Evolutionary conservation across 179 eudicot species (phyloP).

Genomic region (Spinacia oleracea): DNA sequence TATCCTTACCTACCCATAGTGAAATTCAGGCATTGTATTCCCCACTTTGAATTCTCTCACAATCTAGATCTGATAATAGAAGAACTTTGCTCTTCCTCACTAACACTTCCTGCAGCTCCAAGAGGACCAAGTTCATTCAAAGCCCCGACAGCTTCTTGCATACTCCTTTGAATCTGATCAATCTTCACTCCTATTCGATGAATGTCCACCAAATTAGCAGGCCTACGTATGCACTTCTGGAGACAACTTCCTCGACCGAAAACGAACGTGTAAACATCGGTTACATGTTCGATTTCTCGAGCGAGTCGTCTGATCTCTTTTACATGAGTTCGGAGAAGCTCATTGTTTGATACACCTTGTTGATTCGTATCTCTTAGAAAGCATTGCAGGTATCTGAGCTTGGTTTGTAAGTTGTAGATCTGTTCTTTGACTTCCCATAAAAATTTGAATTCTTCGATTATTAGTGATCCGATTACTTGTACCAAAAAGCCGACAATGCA

Average conservation of each 20-base stretch:
- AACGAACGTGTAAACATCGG: neutral
- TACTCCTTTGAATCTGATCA: slow-evolving; percentile 16
- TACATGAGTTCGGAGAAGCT: slow-evolving; percentile 15
- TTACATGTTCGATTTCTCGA: slow-evolving; percentile 15
- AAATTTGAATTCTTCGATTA: slow-evolving; percentile 21
- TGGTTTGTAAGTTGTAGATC: slow-evolving; percentile 8
- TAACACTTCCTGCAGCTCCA: neutral
- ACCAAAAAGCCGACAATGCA: slow-evolving; percentile 2
- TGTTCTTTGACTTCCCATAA: slow-evolving; percentile 5
- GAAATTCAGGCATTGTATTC: neutral
- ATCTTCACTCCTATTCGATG: slow-evolving; percentile 9
- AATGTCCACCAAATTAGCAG: slow-evolving; percentile 4
- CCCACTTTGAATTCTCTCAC: neutral
- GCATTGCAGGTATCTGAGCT: slow-evolving; percentile 9
- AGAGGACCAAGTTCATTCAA: slow-evolving; percentile 20
- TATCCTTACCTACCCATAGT: neutral
- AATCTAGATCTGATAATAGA: slow-evolving; percentile 22
- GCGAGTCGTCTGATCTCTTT: slow-evolving; percentile 19
- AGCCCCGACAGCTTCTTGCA: neutral
- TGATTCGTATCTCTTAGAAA: neutral
- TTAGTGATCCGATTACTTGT: slow-evolving; percentile 16
- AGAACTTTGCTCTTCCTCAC: neutral
- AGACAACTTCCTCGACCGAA: neutral
- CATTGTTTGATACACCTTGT: neutral
- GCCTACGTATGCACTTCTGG: neutral